A percentile compares a stretch with the other conserved stretches of the same genome.
Conservation (phyloP, 257 asterid species). For the Salvia rosmarinus region DNA sequence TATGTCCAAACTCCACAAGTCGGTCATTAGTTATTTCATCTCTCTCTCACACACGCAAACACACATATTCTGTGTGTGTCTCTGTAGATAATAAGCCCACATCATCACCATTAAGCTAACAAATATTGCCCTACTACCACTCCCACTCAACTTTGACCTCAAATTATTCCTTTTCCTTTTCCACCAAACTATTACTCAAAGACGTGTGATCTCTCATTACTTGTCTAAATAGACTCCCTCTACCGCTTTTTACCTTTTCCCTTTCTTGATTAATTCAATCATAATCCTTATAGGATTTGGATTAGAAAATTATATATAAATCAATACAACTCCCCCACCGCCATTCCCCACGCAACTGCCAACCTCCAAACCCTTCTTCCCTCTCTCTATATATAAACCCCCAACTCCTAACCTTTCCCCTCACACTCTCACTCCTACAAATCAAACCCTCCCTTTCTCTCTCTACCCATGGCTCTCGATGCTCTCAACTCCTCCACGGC, state of each 20-base stretch:
- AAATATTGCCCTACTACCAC: constrained; percentile 36
- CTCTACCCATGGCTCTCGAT: constrained; percentile 59
- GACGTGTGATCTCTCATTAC: constrained; percentile 32
- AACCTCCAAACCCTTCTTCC: constrained; percentile 32
- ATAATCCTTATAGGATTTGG: not conserved
- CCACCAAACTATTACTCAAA: constrained; percentile 18
- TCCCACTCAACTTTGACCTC: constrained; percentile 44
- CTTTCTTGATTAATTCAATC: constrained; percentile 21
- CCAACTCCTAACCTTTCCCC: not conserved
- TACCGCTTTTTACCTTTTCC: not conserved
- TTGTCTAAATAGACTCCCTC: not conserved
- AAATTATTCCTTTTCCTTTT: not conserved
- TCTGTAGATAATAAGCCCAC: not conserved
- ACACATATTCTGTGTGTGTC: not conserved
- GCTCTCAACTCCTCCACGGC: constrained; percentile 49
- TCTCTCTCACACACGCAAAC: not conserved
- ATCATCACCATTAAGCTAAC: constrained; percentile 17
- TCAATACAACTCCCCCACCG: constrained; percentile 57
- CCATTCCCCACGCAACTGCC: constrained; percentile 81
- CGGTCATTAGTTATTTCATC: constrained; percentile 1
- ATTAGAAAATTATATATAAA: constrained; percentile 18
- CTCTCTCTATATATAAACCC: constrained; percentile 19
- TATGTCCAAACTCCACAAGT: not conserved
- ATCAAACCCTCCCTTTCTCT: not conserved
- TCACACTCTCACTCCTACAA: constrained; percentile 38